Percentiles rank a stretch among this genome's conserved stretches.
Evolutionary conservation across 768 basidiomycete species (phyloP).

Genomic region (Sporobolomyces roseus): DNA sequence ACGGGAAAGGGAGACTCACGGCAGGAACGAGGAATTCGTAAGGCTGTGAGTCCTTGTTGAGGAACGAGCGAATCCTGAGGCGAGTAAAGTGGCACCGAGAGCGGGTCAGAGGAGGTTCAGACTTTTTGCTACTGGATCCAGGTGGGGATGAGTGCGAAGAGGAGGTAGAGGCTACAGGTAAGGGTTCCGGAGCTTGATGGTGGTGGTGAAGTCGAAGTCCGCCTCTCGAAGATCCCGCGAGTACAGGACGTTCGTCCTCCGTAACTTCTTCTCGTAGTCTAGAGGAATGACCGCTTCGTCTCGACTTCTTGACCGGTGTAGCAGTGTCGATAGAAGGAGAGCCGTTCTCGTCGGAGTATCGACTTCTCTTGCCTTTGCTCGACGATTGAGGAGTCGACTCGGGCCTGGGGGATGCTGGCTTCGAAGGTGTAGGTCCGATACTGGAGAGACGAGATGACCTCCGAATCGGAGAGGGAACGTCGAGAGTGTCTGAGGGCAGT

Average conservation of each 20-base stretch:
- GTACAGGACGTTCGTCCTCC: not conserved
- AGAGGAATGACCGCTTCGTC: not conserved
- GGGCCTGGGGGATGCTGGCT: not conserved
- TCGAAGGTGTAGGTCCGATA: not conserved
- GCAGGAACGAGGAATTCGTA: slow-evolving; percentile 24
- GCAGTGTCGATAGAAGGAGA: not conserved
- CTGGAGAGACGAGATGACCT: slow-evolving; percentile 10
- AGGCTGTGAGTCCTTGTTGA: not conserved
- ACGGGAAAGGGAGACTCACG: not conserved
- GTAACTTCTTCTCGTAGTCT: not conserved
- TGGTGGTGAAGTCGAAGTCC: slow-evolving; percentile 20
- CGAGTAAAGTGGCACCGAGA: slow-evolving; percentile 19
- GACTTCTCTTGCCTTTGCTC: not conserved
- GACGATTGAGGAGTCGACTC: not conserved
- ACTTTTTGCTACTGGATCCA: no score
- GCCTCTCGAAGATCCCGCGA: not conserved
- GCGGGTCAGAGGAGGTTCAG: slow-evolving; percentile 14
- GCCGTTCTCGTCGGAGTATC: not conserved
- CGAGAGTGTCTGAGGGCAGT: not conserved
- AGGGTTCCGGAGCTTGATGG: not conserved
- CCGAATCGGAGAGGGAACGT: not conserved
- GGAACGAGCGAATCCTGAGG: not conserved
- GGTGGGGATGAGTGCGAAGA: not conserved
- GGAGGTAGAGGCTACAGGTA: not conserved
- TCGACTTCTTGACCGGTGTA: not conserved